Evolutionary conservation across 345 rosid genomes (phyloP), one percentile per base, ranked within the genome.

Genomic region (Crucihimalaya himalaica): DNA sequence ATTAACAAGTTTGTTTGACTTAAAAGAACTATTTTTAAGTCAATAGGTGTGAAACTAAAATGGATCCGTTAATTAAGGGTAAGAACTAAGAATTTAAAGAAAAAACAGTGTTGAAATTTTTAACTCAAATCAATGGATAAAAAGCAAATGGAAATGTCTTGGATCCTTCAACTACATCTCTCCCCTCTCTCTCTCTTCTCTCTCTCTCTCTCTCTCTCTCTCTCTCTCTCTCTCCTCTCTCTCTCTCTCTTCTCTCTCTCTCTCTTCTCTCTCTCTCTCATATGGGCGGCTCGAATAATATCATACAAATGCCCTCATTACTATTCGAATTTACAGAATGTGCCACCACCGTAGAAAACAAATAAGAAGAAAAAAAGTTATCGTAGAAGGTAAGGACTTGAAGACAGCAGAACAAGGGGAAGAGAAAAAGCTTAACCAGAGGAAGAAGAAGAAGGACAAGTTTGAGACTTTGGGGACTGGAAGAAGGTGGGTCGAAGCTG

Each of bases 131-230:
- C 2, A 31, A 35, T 37, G 40, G 60, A 58, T 21, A 48, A 18
- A 45, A 34, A 55, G 20, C 16, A 63, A 6, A 32, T 0, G 32
- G 78, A 83, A 84, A 71, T 54, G 84, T 84, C 84, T 85, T 77
- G 93, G 89, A 85, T 90, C 84, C 89, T 86, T 86, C 87, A 74
- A 67, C 19, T 64, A 14, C 11, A 5, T n/a, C n/a, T n/a, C n/a
- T n/a, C n/a, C n/a, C n/a, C 12, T 19, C 66, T 57, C 61, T 50
- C 4, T 12, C 42, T 37, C 42, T n/a, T n/a, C n/a, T n/a, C n/a
- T n/a, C n/a, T n/a, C n/a, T n/a, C n/a, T n/a, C n/a, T n/a, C n/a
- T n/a, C n/a, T n/a, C n/a, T n/a, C n/a, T n/a, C n/a, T n/a, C n/a
- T n/a, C n/a, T n/a, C n/a, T n/a, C n/a, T n/a, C n/a, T n/a, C n/a